Percentiles rank a stretch among this genome's conserved stretches.
Conservation (phyloP, 768 basidiomycete species). For the Mycena amicta region DNA sequence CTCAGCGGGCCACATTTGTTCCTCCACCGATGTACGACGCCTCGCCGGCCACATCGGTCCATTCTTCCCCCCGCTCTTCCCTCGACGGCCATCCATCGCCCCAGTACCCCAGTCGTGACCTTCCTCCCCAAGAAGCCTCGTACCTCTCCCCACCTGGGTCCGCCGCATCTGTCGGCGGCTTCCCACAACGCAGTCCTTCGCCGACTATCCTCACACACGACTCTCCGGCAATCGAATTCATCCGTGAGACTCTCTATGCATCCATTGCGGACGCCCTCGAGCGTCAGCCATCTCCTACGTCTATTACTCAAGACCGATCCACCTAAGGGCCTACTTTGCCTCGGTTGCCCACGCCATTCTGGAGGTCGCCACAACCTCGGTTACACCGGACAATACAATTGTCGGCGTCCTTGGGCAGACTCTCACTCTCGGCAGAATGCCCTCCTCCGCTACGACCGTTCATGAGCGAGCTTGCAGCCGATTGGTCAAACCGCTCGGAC, state of each 20-base stretch:
- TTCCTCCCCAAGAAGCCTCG: conserved; percentile 30
- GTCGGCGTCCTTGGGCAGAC: conserved; percentile 59
- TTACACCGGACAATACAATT: conserved; percentile 53
- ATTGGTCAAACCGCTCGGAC: conserved; percentile 55
- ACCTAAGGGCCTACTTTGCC: conserved; percentile 77
- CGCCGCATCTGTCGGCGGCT: conserved; percentile 25
- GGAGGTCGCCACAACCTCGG: conserved; percentile 56
- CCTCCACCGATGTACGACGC: conserved; percentile 26
- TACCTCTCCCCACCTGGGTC: conserved; percentile 30
- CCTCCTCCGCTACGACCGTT: conserved; percentile 67
- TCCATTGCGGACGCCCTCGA: conserved; percentile 73
- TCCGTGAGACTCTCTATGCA: conserved; percentile 87
- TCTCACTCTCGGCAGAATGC: conserved; percentile 61
- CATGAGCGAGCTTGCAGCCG: conserved; percentile 61
- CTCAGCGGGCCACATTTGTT: conserved; percentile 31
- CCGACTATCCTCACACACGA: conserved; percentile 47
- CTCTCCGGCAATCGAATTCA: conserved; percentile 71
- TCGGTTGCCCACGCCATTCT: conserved; percentile 74
- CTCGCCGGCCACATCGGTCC: conserved; percentile 19
- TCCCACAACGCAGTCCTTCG: conserved; percentile 33
- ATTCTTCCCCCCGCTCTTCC: conserved; percentile 20
- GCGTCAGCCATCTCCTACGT: conserved; percentile 53
- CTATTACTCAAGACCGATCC: conserved; percentile 62
- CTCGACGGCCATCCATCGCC: conserved; percentile 17
- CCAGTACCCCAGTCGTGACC: conserved; percentile 21